Base-by-base conservation (phyloP, 176 grass and related monocot species). In the Aegilops tauschii region DNA sequence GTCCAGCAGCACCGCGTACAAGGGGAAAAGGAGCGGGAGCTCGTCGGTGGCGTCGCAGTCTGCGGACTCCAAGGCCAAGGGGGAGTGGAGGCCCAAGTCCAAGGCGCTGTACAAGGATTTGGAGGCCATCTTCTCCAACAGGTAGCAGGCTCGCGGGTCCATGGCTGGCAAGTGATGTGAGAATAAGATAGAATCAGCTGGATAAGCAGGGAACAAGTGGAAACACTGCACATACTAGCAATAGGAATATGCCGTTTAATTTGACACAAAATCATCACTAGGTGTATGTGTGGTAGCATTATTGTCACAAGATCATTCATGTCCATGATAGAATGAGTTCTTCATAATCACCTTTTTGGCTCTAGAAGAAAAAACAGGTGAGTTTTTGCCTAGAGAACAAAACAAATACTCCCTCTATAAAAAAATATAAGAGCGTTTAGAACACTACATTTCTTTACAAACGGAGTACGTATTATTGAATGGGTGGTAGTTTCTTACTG, bases 61-160 rank as follows among this genome's bases (percentile, higher is more conserved):
- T 1, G 45, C 45, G 3, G 91, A 95, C 79, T 66, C 61, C 18
- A 93, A 92, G 93, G 50, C 86, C 47, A 93, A 89, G 82, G 81
- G 20, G 25, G 81, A 91, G 59, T 69, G 42, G 62, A 90, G 74
- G 31, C 69, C 80, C 64, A 98, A 86, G 85, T 90, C 95, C 40
- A 89, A 56, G 81, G 84, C 78, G 1, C 79, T 95, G 72, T 82
- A 93, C 86, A 92, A 93, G 68, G 95, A 98, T 79, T 86, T 95
- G 28, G 91, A 93, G 83, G 86, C 86, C 54, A 95, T 95, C 84
- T 98, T 98, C 88, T 98, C 93, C 62, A 79, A 94, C 36, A 93
- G 82, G 80, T 92, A 88, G 87, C 40, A 20, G 62, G 40, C 40
- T 59, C 18, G 54, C 54, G 6, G 6, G 25, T 11, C 8, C 73